A percentile compares a stretch with the other conserved stretches of the same genome.
phyloP scores from a whole-genome alignment of 495 filamentous ascomycete species.

The Aspergillus heteromorphus region DNA sequence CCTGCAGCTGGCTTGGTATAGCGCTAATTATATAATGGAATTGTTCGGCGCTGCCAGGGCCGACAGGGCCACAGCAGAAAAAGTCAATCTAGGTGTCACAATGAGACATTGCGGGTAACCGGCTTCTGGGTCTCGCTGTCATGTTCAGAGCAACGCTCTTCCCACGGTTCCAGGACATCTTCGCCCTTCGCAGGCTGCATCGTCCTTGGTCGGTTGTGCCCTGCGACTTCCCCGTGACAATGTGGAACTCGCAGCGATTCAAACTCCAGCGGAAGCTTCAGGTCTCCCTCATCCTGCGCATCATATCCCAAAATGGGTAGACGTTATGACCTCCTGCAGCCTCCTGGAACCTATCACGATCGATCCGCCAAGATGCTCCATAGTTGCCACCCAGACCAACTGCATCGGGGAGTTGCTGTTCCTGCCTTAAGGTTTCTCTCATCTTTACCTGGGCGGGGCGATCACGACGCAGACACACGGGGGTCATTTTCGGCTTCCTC shows the following conservation, averaged over 20 bases:
- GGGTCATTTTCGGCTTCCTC: neutral
- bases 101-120: neutral
- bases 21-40: neutral
- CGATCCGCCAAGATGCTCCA: neutral
- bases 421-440: neutral
- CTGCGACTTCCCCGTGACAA: neutral
- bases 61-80: neutral
- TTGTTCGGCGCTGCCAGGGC: neutral
- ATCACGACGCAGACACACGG: neutral
- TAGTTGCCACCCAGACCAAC: neutral
- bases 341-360: conserved; percentile 2
- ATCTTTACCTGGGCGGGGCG: neutral
- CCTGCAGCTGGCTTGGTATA: neutral
- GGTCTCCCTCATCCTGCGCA: neutral
- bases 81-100: neutral
- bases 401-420: neutral
- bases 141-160: neutral
- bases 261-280: neutral
- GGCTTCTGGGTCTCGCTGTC: neutral
- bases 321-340: neutral
- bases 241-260: neutral
- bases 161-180: neutral
- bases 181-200: neutral
- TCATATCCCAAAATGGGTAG: neutral
- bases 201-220: neutral